Conservation (phyloP, 208 protist species). For the Angomonas desouzai region DNA sequence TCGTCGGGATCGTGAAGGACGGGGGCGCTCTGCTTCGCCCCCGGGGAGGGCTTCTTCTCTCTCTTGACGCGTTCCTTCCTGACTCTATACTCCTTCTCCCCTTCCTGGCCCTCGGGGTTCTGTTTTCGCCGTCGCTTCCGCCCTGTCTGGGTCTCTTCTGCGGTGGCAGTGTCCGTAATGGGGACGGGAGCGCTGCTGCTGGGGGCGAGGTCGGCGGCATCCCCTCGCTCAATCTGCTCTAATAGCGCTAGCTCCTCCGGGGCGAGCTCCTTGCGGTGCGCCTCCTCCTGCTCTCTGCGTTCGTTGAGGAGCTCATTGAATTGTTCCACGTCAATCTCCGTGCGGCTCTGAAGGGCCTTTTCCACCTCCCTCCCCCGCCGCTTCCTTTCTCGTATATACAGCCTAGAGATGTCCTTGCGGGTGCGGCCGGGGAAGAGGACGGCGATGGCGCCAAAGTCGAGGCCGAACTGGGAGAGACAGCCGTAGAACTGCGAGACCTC, state of each 20-base stretch:
- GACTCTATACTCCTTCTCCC: background rate
- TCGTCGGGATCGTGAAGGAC: background rate
- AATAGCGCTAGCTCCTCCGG: slow-evolving; percentile 59
- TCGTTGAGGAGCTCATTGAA: slow-evolving; percentile 49
- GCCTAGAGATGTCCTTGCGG: slow-evolving; percentile 73
- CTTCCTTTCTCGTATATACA: slow-evolving; percentile 78
- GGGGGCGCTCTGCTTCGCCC: background rate
- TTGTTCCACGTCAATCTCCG: slow-evolving; percentile 61
- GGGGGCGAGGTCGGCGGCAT: background rate
- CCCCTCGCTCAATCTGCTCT: slow-evolving; percentile 29
- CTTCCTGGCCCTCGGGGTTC: background rate
- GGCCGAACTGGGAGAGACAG: slow-evolving; percentile 84
- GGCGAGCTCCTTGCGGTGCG: slow-evolving; percentile 38
- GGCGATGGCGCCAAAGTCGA: slow-evolving; percentile 85
- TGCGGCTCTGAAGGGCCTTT: slow-evolving; percentile 39
- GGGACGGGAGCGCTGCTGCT: background rate
- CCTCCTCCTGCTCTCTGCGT: slow-evolving; percentile 28
- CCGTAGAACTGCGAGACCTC: slow-evolving; percentile 78
- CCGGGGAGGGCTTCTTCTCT: background rate
- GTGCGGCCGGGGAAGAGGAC: slow-evolving; percentile 59
- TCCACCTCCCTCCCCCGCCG: slow-evolving; percentile 47
- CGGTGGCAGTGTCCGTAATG: background rate
- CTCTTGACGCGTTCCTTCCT: background rate
- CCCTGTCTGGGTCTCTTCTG: background rate
- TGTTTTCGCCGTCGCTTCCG: slow-evolving; percentile 12